Base-by-base conservation (phyloP, 148 eudicot species). In the Nyssa sinensis region DNA sequence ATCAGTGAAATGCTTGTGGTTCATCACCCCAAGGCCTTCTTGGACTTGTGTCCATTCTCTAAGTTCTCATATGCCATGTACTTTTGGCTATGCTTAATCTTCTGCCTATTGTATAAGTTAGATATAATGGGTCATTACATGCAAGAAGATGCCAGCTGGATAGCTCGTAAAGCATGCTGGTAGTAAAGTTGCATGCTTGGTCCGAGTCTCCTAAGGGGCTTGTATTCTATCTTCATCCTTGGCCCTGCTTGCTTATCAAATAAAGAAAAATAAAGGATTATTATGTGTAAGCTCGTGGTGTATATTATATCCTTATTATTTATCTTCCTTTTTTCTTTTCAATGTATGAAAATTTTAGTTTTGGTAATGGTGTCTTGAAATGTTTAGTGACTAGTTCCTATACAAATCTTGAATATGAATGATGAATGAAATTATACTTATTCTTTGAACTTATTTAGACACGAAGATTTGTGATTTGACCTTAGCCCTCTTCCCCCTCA, bases 51-150 rank as follows among this genome's bases (percentile, higher is more conserved):
- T 1, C 24, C 5, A n/a, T 55, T 51, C 58, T 51, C 2, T 55
- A 17, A 5, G 25, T 3, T 37, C 44, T 37, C 9, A 11, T 39
- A 23, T 27, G 71, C 58, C 34, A 47, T 8, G 69, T 37, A 59
- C 60, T 51, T 17, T 27, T 29, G 47, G 13, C n/a, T 63, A 66
- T 74, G 55, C 57, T 44, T 31, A 13, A 32, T 55, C 35, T 72
- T 14, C 33, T 5, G 5, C 16, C 29, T 41, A 31, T 62, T 62
- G 2, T 27, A 28, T n/a, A 31, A 12, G 8, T 32, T 51, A 13
- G 62, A 6, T 55, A 21, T 21, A 19, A 27, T 37, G 57, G 41
- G 11, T 39, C 25, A 37, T 35, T 51, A 19, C 14, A 25, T 27
- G 16, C 60, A 19, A 34, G 34, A n/a, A n/a, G n/a, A n/a, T n/a